Evolutionary conservation across 2,329 filamentous ascomycete genomes (phyloP), one percentile per base, ranked within the genome.

Genomic region (Torrubiellomyces zombiae): DNA sequence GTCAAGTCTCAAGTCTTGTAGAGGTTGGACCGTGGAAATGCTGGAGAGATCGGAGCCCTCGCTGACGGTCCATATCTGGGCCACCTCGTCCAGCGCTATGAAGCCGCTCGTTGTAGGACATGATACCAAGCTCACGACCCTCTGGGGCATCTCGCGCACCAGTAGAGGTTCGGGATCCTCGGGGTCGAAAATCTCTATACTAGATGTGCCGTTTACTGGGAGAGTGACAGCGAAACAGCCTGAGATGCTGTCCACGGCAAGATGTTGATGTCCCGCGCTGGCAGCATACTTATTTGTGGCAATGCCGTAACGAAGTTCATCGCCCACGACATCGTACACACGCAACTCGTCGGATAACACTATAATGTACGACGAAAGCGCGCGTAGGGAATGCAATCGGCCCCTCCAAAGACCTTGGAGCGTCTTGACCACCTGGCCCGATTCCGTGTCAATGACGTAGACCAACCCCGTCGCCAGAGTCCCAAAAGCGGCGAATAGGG

Each of bases 251-350:
- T 91, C 79, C 25, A 79, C 64, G n/a, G 80, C 75, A 7, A 94
- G 58, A 28, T 77, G 74, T 27, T 67, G 55, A 33, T 74, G 51
- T 23, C 64, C 30, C 24, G 47, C 45, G 29, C 50, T 40, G 12
- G 44, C 44, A n/a, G 47, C 37, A 7, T 47, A 40, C 25, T 57
- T 47, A 19, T 51, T 58, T 9, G 83, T 53, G 14, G 63, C 54
- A 25, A 77, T 58, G 24, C 68, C 69, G 40, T 76, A 82, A 18
- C 68, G 64, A 23, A 85, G 60, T 37, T 75, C 65, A 39, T 92
- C 79, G 25, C 72, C 62, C 6, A 95, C 79, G 8, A 91, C 64
- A 46, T 98, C 79, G 59, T 82, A 93, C 18, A 93, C 74, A 20
- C 70, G 61, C 7, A 94, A 60, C 15, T 70, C 65, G 21, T 75